These are phyloP conservation scores for Skeletonema tropicum DNA, from an alignment of 108 stramenopile species.

Conservation along the genomic window DNA sequence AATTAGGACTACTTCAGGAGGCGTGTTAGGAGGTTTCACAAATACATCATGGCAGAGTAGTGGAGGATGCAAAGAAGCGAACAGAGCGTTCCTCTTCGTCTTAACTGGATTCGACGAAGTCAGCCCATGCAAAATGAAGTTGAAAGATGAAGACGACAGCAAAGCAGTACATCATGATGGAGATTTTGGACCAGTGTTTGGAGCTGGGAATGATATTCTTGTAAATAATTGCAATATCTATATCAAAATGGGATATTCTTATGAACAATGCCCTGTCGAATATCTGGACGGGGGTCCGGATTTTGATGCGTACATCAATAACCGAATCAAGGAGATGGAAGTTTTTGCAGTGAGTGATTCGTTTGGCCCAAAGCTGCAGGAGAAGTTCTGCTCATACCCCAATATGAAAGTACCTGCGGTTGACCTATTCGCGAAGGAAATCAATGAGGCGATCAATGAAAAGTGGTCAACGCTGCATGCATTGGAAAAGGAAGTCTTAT, in stretches of 20 bases:
- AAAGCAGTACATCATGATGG: neutral
- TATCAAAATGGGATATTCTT: neutral
- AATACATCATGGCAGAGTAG: conserved; percentile 6
- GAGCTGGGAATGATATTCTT: neutral
- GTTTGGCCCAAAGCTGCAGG: neutral
- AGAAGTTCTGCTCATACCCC: neutral
- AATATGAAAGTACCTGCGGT: neutral
- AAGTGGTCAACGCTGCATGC: conserved; percentile 5
- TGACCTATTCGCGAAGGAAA: conserved; percentile 10
- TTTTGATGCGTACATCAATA: no score
- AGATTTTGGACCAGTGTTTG: conserved; percentile 10
- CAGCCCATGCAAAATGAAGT: conserved; percentile 27
- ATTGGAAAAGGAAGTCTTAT: neutral
- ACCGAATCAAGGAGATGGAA: conserved; percentile 37
- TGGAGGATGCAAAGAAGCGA: neutral
- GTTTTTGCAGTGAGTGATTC: conserved; percentile 10
- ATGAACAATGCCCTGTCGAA: conserved; percentile 1
- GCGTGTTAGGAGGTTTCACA: conserved; percentile 9
- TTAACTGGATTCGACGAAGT: conserved; percentile 5
- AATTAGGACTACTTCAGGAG: conserved; percentile 11
- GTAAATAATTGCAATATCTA: neutral
- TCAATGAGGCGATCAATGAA: conserved; percentile 31
- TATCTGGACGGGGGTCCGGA: neutral
- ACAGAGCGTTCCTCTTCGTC: conserved; percentile 30
- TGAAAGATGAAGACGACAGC: neutral